Base-by-base conservation (phyloP, 805 yeast species). In the Priceomyces castillae region DNA sequence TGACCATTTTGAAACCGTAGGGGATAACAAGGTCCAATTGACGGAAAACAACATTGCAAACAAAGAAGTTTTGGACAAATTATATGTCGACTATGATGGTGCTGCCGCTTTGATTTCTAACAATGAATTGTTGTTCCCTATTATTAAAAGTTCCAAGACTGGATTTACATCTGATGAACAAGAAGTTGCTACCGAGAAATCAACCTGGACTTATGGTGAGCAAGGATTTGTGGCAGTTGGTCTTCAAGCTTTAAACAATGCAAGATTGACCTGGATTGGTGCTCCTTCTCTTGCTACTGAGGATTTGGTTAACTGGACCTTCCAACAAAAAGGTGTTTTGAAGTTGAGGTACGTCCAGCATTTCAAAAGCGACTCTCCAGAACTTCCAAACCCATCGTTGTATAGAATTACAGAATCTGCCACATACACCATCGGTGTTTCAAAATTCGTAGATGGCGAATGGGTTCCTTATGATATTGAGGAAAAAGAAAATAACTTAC, bases 191-290 rank as follows among this genome's bases (percentile, higher is more conserved):
- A 74, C 69, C 49, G 44, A 59, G 9, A 76, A 72, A 9, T 67
- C 69, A 16, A 72, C 81, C 3, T 90, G 96, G 96, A 80, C 86
- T 11, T 69, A 81, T 28, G 97, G 97, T 23, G 71, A 81, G 34
- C 95, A 90, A 66, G 90, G 88, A 3, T 83, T 71, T 60, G 60
- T 86, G 41, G 79, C 82, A 17, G 95, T 80, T 7, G 94, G 82
- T 1, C 77, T 88, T 55, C 99, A 94, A 69, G 84, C 84, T 38
- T 72, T 81, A 43, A 79, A 79, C 58, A 88, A 86, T 57, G 86
- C 95, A 1, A 81, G 99, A 53, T 73, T 81, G 36, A 58, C 76
- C 10, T 89, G 97, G 96, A 54, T 84, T 14, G 98, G 97, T n/a
- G 74, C 85, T 37, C 69, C 67, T 20, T 71, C 73, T 16, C 65